Evolutionary conservation across 139 green algal genomes (phyloP).

Genomic region (Chlamydomonas applanata): DNA sequence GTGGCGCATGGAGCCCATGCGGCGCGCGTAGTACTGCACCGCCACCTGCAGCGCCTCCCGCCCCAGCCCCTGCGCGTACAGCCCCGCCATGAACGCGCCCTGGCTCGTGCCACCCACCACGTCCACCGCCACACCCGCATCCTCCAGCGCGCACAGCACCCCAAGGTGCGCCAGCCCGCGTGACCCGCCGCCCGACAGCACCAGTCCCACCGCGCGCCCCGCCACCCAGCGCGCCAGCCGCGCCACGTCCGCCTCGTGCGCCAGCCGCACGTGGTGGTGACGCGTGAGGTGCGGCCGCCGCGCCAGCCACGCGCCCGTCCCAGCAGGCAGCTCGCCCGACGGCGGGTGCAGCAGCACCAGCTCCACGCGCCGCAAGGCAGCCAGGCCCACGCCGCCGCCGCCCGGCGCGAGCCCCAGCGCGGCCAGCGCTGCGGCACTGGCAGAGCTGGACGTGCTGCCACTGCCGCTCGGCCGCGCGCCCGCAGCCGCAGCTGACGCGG

Average conservation of each 20-base stretch:
- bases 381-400: too few relatives aligned
- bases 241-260: conserved; percentile 41
- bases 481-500: too few relatives aligned
- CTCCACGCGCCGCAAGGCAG: conserved; percentile 51
- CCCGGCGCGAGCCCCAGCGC: too few relatives aligned
- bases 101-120: conserved; percentile 74
- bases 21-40: conserved; percentile 42
- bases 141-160: conserved; percentile 69
- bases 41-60: conserved; percentile 30
- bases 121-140: conserved; percentile 71
- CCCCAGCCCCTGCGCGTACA: conserved; percentile 62
- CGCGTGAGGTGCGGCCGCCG: conserved; percentile 51
- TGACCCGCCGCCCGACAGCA: conserved; percentile 61
- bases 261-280: conserved; percentile 69
- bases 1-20: conserved; percentile 61
- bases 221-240: conserved; percentile 64
- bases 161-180: conserved; percentile 70
- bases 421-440: too few relatives aligned
- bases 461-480: too few relatives aligned
- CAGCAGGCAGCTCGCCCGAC: conserved; percentile 20
- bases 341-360: conserved; percentile 60
- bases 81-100: conserved; percentile 76
- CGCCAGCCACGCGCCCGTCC: conserved; percentile 56
- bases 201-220: conserved; percentile 63
- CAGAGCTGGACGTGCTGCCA: too few relatives aligned